Base-by-base conservation (phyloP, 164 flowering plant species). In the Pachysandra terminalis region DNA sequence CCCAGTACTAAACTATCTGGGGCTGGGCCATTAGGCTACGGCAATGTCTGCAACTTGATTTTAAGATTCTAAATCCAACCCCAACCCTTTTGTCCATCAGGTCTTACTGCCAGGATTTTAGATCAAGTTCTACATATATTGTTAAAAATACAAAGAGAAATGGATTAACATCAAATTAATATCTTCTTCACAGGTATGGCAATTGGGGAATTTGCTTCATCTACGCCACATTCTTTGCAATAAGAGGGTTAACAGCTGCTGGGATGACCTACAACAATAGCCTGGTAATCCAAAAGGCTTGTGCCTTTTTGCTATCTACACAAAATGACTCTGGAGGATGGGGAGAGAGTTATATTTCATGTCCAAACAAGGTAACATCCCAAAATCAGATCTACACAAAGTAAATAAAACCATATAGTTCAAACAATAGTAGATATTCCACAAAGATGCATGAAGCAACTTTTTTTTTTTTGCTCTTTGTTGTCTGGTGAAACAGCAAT, bases 271-370 rank as follows among this genome's bases (percentile, higher is more conserved):
- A 73, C 63, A 25, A 68, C n/a, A 83, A 82, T 58, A 68, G 81
- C 27, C 56, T 22, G 12, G 73, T 84, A 0, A 67, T 84, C 15
- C 78, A 81, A 5, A 74, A 56, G 66, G 88, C 71, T 19, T 80
- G 75, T 58, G 57, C 77, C 0, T 85, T 83, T 69, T 71, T 81
- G 35, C 74, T 85, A 15, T 53, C 64, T 6, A 71, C 61, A n/a
- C 87, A 85, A 61, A 64, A 25, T 14, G 78, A 71, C 5, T 69
- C 77, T 51, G 89, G 86, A 26, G 87, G 89, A 3, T 85, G 89
- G 89, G 89, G 87, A 51, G 89, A 85, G 80, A 74, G 83, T 74
- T 81, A 77, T 14, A 68, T 71, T 6, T 85, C 89, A 13, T 82
- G 89, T 71, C 84, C 83, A 21, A 58, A 67, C 27, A 79, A 71